These are phyloP conservation scores for Rhexocercosporidium sp. DNA, from an alignment of 2,329 filamentous ascomycete genomes.

Conservation along the genomic window DNA sequence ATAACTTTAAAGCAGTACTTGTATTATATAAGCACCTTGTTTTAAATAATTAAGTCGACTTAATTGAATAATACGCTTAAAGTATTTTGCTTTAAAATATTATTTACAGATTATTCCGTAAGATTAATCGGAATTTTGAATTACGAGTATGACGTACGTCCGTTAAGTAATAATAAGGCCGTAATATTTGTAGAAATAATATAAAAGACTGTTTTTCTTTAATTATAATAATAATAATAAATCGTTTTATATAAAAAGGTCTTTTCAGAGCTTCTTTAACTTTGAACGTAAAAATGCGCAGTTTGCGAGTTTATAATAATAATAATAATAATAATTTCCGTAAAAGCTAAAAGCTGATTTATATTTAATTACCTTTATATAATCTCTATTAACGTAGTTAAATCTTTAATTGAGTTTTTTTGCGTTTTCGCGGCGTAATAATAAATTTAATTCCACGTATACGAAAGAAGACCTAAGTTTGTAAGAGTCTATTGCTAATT, in stretches of 20 bases:
- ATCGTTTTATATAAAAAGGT: no score
- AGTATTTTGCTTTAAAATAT: no score
- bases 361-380: no score
- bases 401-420: neutral
- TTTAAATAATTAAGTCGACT: neutral
- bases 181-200: neutral
- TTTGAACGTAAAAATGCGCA: neutral
- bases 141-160: no score
- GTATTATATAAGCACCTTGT: no score
- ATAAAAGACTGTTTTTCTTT: neutral
- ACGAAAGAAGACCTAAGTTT: neutral
- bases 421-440: neutral
- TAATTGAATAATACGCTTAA: neutral
- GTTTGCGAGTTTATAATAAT: no score
- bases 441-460: neutral
- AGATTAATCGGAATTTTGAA: no score
- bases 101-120: no score
- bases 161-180: neutral
- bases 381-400: no score
- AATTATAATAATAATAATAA: neutral
- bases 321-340: no score
- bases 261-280: neutral
- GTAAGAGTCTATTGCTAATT: neutral
- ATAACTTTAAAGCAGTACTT: no score
- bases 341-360: no score